Percentiles rank a stretch among this genome's conserved stretches.
Evolutionary conservation across 2,329 filamentous ascomycete species (phyloP).

Genomic region (Fusarium subglutinans): DNA sequence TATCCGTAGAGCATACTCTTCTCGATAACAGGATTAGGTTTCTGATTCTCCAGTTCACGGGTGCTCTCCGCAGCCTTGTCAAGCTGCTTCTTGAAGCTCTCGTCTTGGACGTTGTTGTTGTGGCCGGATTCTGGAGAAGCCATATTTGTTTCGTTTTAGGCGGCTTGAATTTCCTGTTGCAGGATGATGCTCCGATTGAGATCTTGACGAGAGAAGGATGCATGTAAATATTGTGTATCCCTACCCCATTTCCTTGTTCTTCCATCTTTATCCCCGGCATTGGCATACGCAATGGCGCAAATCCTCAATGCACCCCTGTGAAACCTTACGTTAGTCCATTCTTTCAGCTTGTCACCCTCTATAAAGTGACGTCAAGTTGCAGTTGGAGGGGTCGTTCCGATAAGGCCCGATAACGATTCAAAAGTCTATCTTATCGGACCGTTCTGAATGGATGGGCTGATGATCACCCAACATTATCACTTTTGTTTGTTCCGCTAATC

Average conservation of each 20-base stretch:
- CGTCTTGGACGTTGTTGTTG: constrained; percentile 15
- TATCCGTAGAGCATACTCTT: constrained; percentile 49
- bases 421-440: constrained; percentile 38
- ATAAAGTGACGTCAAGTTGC: constrained; percentile 38
- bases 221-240: constrained; percentile 2
- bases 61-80: constrained; percentile 53
- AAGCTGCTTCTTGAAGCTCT: constrained; percentile 56
- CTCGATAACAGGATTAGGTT: constrained; percentile 52
- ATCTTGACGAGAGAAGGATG: neutral
- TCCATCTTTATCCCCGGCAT: constrained; percentile 13
- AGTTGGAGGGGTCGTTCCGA: constrained; percentile 27
- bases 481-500: constrained; percentile 7
- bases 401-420: constrained; percentile 35
- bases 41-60: constrained; percentile 39
- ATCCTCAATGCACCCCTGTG: constrained; percentile 18
- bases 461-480: constrained; percentile 12
- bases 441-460: constrained; percentile 36
- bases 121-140: constrained; percentile 18
- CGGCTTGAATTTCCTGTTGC: constrained; percentile 3
- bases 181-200: constrained; percentile 2
- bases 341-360: neutral
- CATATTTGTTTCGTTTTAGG: constrained; percentile 14
- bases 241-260: constrained; percentile 25
- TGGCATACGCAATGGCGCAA: constrained; percentile 39
- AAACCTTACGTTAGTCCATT: constrained; percentile 17